Conservation (phyloP, 2,329 filamentous ascomycete genomes). For the Sclerotinia sclerotiorum region DNA sequence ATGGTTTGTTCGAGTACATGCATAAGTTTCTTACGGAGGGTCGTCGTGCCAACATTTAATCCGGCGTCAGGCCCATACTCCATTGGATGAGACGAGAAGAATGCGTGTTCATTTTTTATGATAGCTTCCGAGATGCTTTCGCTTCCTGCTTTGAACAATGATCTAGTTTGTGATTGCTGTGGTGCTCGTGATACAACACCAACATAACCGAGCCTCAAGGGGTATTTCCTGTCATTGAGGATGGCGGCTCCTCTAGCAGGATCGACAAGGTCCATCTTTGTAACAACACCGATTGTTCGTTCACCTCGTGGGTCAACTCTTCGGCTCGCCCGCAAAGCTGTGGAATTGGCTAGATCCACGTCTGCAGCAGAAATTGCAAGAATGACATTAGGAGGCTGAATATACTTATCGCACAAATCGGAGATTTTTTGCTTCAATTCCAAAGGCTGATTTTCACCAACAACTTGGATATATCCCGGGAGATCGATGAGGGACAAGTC, state of each 20-base stretch:
- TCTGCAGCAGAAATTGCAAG: conserved; percentile 96
- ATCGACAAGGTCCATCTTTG: conserved; percentile 98
- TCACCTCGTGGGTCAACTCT: conserved; percentile 93
- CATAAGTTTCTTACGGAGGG: conserved; percentile 93
- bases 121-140: conserved; percentile 80
- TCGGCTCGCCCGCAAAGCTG: conserved; percentile 83
- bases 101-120: conserved; percentile 82
- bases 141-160: conserved; percentile 80
- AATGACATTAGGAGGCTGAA: conserved; percentile 92
- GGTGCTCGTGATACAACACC: conserved; percentile 89
- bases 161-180: conserved; percentile 46
- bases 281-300: conserved; percentile 96
- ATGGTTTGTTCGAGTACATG: conserved; percentile 95
- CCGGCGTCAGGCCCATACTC: conserved; percentile 75
- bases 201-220: conserved; percentile 90
- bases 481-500: conserved; percentile 95
- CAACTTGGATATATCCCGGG: conserved; percentile 95
- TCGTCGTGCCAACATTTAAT: conserved; percentile 78
- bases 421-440: conserved; percentile 95
- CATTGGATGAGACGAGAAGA: conserved; percentile 77
- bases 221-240: conserved; percentile 87
- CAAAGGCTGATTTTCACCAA: conserved; percentile 83
- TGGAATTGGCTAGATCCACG: conserved; percentile 95
- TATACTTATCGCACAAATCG: conserved; percentile 97
- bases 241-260: conserved; percentile 74